Evolutionary conservation across 805 yeast species (phyloP).

Genomic region (Ascoidea asiatica): DNA sequence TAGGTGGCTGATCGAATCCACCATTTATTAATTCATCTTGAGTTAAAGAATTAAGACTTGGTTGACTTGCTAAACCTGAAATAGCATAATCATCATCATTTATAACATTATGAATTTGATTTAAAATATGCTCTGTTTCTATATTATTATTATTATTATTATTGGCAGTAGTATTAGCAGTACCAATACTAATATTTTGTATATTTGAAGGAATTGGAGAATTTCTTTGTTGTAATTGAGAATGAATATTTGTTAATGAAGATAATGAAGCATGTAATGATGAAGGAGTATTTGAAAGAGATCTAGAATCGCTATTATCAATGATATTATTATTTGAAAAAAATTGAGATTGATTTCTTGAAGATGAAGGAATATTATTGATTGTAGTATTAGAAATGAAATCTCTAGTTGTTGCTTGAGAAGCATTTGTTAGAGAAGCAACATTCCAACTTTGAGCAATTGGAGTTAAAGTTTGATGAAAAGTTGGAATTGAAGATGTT

Average conservation of each 20-base stretch:
- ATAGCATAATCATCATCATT: neutral
- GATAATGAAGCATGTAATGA: neutral
- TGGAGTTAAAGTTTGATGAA: neutral
- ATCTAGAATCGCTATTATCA: neutral
- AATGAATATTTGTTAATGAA: neutral
- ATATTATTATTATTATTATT: neutral
- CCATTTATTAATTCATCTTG: neutral
- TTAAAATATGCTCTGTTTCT: conserved; percentile 18
- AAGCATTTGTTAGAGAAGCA: conserved; percentile 1
- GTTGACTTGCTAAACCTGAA: neutral
- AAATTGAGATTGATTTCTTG: conserved; percentile 15
- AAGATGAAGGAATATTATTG: neutral
- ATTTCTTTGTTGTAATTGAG: conserved; percentile 9
- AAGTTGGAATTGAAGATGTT: neutral
- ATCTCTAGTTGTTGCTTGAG: neutral
- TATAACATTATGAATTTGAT: conserved; percentile 19
- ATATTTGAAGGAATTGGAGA: conserved; percentile 3
- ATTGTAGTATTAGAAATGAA: neutral
- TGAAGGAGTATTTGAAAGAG: neutral
- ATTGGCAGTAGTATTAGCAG: neutral
- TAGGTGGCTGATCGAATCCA: too few species aligned
- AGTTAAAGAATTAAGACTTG: neutral
- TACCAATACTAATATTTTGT: neutral
- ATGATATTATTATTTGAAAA: conserved; percentile 11
- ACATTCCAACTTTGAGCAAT: neutral